Conservation (phyloP, 257 asterid species). For the Solanum commersonii region DNA sequence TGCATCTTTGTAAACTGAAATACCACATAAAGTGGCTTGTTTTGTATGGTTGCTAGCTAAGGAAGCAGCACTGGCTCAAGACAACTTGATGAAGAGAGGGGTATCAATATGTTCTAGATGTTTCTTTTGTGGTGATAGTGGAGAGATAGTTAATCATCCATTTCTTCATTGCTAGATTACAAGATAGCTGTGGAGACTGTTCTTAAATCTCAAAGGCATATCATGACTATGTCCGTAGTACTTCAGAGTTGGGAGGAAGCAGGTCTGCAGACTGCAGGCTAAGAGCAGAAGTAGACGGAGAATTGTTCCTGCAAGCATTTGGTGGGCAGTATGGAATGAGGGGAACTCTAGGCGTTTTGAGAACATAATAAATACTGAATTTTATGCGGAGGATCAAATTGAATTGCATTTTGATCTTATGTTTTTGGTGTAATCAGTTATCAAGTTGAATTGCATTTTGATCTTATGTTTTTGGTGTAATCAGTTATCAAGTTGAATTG, state of each 20-base stretch:
- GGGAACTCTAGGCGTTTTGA: background rate
- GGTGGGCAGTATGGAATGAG: background rate
- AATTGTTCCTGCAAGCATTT: background rate
- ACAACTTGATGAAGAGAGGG: background rate
- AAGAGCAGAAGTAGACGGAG: background rate
- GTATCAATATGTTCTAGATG: background rate
- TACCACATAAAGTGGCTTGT: background rate
- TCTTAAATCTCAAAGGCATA: background rate
- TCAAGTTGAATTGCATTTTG: background rate
- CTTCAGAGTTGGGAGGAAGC: background rate
- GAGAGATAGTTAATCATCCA: background rate
- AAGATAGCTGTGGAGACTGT: background rate
- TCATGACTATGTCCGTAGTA: background rate
- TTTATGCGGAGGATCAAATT: background rate
- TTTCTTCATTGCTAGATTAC: background rate
- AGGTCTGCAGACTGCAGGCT: background rate
- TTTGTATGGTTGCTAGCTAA: background rate
- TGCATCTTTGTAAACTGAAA: background rate
- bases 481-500: background rate
- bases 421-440: background rate
- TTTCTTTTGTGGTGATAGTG: background rate
- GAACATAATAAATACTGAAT: background rate
- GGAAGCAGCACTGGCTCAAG: background rate
- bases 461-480: background rate
- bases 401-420: background rate